Evolutionary conservation across 169 alveolate species (phyloP).

Genomic region (Cyclospora cayetanensis): DNA sequence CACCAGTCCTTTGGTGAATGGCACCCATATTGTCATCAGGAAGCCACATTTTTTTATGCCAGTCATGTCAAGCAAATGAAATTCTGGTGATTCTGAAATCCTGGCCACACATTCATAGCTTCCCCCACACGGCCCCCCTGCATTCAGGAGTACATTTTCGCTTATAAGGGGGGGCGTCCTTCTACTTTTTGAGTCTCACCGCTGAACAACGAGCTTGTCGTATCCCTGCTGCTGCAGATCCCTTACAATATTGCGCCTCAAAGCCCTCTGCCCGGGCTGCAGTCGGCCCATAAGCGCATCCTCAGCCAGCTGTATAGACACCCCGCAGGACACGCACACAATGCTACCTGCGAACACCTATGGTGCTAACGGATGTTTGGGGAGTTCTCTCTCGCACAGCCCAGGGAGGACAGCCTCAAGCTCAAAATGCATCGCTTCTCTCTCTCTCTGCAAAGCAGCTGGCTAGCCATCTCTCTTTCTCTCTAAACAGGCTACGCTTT

Average conservation of each 20-base stretch:
- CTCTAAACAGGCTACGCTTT: too few relatives aligned
- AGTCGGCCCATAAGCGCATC: constrained; percentile 84
- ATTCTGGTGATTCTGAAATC: too few relatives aligned
- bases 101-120: too few relatives aligned
- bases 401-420: neutral
- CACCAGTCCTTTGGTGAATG: neutral
- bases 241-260: constrained; percentile 81
- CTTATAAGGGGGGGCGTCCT: too few relatives aligned
- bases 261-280: constrained; percentile 85
- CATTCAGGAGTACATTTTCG: too few relatives aligned
- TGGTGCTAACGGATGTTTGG: neutral
- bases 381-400: neutral
- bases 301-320: constrained; percentile 81
- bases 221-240: constrained; percentile 84
- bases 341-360: too few relatives aligned
- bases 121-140: too few relatives aligned
- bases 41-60: neutral
- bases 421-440: neutral
- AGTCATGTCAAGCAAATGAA: neutral
- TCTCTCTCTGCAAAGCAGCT: too few relatives aligned
- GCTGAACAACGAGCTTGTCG: constrained; percentile 78
- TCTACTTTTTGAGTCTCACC: too few relatives aligned
- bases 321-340: constrained; percentile 1
- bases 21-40: neutral
- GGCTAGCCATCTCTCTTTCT: too few relatives aligned